Conservation (phyloP, 345 rosid genomes). For the Limnanthes douglasii region DNA sequence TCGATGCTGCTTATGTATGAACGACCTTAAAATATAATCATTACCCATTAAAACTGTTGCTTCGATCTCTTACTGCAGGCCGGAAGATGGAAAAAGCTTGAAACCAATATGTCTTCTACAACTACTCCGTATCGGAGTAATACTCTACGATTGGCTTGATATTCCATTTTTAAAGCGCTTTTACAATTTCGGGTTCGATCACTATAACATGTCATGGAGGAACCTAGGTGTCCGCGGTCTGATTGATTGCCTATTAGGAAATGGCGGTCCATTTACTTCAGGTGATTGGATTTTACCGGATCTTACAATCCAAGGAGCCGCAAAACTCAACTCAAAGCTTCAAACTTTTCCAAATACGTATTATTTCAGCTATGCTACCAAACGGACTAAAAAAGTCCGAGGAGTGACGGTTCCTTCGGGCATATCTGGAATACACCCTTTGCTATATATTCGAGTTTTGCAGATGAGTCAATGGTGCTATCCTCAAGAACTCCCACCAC, state of each 20-base stretch:
- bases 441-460: slow-evolving; percentile 67
- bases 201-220: slow-evolving; percentile 71
- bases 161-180: slow-evolving; percentile 70
- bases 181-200: slow-evolving; percentile 93
- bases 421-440: slow-evolving; percentile 62
- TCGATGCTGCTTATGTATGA: too few relatives aligned
- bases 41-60: too few relatives aligned
- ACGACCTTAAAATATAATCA: too few relatives aligned
- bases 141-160: slow-evolving; percentile 89
- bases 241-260: slow-evolving; percentile 50
- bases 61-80: slow-evolving; percentile 30
- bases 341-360: slow-evolving; percentile 64
- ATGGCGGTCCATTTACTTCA: slow-evolving; percentile 65
- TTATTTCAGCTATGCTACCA: slow-evolving; percentile 93
- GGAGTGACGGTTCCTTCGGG: slow-evolving; percentile 74
- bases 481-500: slow-evolving; percentile 48
- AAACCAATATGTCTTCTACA: slow-evolving; percentile 69
- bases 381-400: slow-evolving; percentile 42
- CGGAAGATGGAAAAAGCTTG: slow-evolving; percentile 71
- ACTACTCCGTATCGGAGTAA: slow-evolving; percentile 61
- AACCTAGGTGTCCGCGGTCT: slow-evolving; percentile 61
- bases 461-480: slow-evolving; percentile 82
- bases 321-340: slow-evolving; percentile 34
- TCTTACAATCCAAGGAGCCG: slow-evolving; percentile 81
- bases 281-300: slow-evolving; percentile 96